Evolutionary conservation across 495 filamentous ascomycete species (phyloP).

Genomic region (Cercophora sp.): DNA sequence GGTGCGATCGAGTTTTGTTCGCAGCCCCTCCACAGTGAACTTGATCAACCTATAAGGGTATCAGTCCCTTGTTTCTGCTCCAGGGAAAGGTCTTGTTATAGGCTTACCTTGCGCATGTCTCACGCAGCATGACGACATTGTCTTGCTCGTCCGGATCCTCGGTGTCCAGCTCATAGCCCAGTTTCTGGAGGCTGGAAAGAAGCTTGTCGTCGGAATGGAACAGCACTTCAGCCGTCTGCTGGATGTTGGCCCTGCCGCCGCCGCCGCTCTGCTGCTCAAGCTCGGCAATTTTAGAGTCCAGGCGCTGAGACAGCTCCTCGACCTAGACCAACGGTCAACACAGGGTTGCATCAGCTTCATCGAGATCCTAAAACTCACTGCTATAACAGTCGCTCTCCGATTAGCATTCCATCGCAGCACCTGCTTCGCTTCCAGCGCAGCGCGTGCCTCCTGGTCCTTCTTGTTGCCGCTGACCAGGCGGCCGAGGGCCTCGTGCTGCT

Average conservation of each 20-base stretch:
- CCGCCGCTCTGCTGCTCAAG: slow-evolving; percentile 34
- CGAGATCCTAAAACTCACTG: slow-evolving; percentile 19
- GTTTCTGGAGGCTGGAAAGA: slow-evolving; percentile 45
- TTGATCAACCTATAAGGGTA: slow-evolving; percentile 38
- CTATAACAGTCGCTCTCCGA: slow-evolving; percentile 26
- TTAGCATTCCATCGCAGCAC: slow-evolving; percentile 29
- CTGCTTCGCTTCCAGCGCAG: slow-evolving; percentile 26
- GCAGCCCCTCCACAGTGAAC: slow-evolving; percentile 42
- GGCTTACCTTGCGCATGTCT: slow-evolving; percentile 37
- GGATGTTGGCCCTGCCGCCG: slow-evolving; percentile 18
- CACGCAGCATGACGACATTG: slow-evolving; percentile 34
- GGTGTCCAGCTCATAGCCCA: slow-evolving; percentile 42
- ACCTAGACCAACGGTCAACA: slow-evolving; percentile 26
- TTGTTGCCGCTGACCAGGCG: slow-evolving; percentile 30
- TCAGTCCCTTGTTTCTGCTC: slow-evolving; percentile 13
- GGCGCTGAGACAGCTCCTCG: slow-evolving; percentile 35
- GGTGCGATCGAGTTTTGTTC: slow-evolving; percentile 43
- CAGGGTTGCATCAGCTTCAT: not conserved
- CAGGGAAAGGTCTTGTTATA: not conserved
- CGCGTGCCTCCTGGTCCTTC: slow-evolving; percentile 24
- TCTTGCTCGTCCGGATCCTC: slow-evolving; percentile 35
- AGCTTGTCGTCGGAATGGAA: slow-evolving; percentile 45
- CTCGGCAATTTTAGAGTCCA: slow-evolving; percentile 36
- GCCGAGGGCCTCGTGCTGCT: slow-evolving; percentile 42
- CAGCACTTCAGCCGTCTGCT: slow-evolving; percentile 35